Evolutionary conservation across 805 yeast species (phyloP), one percentile per base, ranked within the genome.

Genomic region (Candida cerambycidarum): DNA sequence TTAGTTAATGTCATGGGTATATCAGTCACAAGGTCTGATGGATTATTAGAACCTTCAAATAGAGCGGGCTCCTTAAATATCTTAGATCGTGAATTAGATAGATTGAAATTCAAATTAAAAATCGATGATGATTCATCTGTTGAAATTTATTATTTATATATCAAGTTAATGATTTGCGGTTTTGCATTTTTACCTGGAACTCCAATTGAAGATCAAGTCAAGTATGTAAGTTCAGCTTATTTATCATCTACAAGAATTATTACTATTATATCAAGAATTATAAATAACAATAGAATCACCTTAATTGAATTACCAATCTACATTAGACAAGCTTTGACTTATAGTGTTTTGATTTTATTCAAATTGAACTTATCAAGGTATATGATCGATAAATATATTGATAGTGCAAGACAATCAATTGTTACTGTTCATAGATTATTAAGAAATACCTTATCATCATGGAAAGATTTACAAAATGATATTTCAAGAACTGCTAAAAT

Each of bases 181-280:
- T 90, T 87, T 72, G 92, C 96, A 3, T 90, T 90, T 53, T 67
- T 89, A 46, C 92, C 96, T n/a, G 90, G 88, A 16, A 85, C 95
- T 0, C 89, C 96, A 7, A 76, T 82, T 41, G 93, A 84, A 51
- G 95, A 87, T 61, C 96, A 88, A 62, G 84, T 88, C 1, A 81
- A 82, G 54, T 89, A 85, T 58, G 90, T 89, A 11, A 82, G 88
- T 14, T 78, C 81, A 25, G 95, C 95, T 0, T 89, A 88, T 59
- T 65, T 85, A 39, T 66, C 89, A 1, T 87, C 95, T 1, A 90
- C 97, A 0, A 73, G 90, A 45, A 79, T 88, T 25, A 80, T 90
- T 15, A 89, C 97, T 1, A 69, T 88, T 9, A 76, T 87, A 27
- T 83, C 95, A 0, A 79, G 80, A 46, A 63, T 89, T 53, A 73